A percentile compares a stretch with the other conserved stretches of the same genome.
These are phyloP conservation scores for Solanum stenotomum DNA, from an alignment of 257 asterid genomes.

Conservation along the genomic window DNA sequence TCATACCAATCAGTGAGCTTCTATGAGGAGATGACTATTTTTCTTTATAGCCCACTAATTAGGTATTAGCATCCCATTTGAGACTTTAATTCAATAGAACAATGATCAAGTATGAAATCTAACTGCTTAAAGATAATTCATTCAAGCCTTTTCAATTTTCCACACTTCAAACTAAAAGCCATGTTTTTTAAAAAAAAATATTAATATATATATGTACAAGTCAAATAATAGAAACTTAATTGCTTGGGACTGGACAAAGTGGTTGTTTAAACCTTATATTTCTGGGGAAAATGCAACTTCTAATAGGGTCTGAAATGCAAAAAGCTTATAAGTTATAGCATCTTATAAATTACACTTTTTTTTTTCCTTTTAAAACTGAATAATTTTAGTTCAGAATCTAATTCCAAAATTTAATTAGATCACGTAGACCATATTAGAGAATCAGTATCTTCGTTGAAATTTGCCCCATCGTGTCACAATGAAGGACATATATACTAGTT, in stretches of 20 bases:
- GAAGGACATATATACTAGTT: background rate
- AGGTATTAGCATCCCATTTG: background rate
- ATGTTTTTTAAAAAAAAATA: background rate
- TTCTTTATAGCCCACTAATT: background rate
- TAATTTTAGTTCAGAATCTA: background rate
- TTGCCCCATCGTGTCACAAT: background rate
- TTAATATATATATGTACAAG: background rate
- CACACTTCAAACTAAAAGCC: background rate
- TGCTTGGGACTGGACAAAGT: background rate
- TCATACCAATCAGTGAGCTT: background rate
- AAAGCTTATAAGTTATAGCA: background rate
- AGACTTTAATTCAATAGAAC: background rate
- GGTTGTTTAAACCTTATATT: background rate
- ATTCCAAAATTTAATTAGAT: background rate
- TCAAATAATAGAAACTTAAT: background rate
- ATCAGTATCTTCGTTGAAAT: background rate
- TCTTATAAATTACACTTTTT: background rate
- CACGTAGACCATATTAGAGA: background rate
- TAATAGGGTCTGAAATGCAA: background rate
- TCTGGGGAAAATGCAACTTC: background rate
- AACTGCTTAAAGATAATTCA: background rate
- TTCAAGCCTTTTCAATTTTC: background rate
- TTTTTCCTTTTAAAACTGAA: background rate
- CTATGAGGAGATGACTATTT: background rate
- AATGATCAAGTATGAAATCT: background rate